These are phyloP conservation scores for Dichomitus squalens DNA, from an alignment of 1,284 basidiomycete species.

Conservation along the genomic window DNA sequence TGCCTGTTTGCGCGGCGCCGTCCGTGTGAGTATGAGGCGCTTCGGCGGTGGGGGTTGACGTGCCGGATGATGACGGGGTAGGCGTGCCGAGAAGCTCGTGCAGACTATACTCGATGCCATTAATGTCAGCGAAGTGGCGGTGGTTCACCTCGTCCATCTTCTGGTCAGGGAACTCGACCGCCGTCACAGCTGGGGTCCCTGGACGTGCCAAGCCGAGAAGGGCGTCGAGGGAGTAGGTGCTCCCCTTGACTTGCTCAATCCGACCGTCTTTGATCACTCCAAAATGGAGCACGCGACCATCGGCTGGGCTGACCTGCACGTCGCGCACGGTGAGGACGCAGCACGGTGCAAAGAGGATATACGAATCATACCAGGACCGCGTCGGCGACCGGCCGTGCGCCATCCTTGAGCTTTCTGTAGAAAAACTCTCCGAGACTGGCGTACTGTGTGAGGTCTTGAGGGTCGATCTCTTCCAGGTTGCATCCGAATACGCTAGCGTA, in stretches of 20 bases:
- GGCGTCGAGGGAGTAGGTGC: slow-evolving; percentile 95
- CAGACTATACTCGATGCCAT: slow-evolving; percentile 95
- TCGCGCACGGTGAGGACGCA: neutral
- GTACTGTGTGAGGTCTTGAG: slow-evolving; percentile 77
- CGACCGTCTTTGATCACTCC: slow-evolving; percentile 82
- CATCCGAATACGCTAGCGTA: slow-evolving; percentile 92
- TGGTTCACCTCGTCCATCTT: slow-evolving; percentile 72
- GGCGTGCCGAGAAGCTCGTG: slow-evolving; percentile 74
- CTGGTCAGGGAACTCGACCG: slow-evolving; percentile 45
- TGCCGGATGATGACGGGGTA: slow-evolving; percentile 36
- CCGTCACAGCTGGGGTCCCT: slow-evolving; percentile 40
- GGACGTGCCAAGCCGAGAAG: slow-evolving; percentile 76
- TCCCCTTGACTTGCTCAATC: slow-evolving; percentile 97
- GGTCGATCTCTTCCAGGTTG: slow-evolving; percentile 91
- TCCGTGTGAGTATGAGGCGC: slow-evolving; percentile 16
- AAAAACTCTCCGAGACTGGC: slow-evolving; percentile 92
- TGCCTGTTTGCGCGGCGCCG: slow-evolving; percentile 25
- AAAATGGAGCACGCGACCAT: slow-evolving; percentile 92
- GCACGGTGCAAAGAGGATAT: neutral
- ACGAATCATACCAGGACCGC: slow-evolving; percentile 66
- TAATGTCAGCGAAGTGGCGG: slow-evolving; percentile 92
- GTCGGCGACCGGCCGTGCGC: slow-evolving; percentile 80
- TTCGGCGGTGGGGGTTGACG: slow-evolving; percentile 27
- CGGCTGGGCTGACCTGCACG: slow-evolving; percentile 85
- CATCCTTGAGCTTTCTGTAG: slow-evolving; percentile 86